Evolutionary conservation across 2,329 filamentous ascomycete species (phyloP).

Genomic region (Eutypa lata): DNA sequence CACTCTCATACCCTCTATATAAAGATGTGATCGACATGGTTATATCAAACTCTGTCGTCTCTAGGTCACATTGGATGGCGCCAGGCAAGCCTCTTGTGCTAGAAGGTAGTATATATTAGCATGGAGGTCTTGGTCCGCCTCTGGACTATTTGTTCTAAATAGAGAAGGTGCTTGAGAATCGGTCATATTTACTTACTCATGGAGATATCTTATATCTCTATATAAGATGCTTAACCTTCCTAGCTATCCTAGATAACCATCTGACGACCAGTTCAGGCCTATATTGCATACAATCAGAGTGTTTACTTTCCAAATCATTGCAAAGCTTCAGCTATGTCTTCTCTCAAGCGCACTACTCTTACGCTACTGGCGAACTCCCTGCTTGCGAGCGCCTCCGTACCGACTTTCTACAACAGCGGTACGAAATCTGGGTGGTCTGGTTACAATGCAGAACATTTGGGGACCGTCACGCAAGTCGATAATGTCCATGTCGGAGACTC

Average conservation of each 20-base stretch:
- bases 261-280: neutral
- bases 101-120: neutral
- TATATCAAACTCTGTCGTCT: neutral
- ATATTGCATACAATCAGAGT: neutral
- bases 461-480: slow-evolving; percentile 22
- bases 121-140: neutral
- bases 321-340: slow-evolving; percentile 4
- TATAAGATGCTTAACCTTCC: neutral
- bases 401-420: slow-evolving; percentile 14
- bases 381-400: slow-evolving; percentile 2
- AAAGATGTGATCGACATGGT: neutral
- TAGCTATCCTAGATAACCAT: neutral
- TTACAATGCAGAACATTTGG: too few species aligned
- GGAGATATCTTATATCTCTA: neutral
- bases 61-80: neutral
- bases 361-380: slow-evolving; percentile 8
- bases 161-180: neutral
- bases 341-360: slow-evolving; percentile 6
- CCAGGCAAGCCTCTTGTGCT: neutral
- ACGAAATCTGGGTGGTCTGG: slow-evolving; percentile 15
- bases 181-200: neutral
- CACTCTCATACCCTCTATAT: neutral
- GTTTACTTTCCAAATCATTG: neutral
- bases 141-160: neutral
- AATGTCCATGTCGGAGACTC: slow-evolving; percentile 17